Conservation (phyloP, 2,329 filamentous ascomycete genomes). For the Tolypocladium inflatum region DNA sequence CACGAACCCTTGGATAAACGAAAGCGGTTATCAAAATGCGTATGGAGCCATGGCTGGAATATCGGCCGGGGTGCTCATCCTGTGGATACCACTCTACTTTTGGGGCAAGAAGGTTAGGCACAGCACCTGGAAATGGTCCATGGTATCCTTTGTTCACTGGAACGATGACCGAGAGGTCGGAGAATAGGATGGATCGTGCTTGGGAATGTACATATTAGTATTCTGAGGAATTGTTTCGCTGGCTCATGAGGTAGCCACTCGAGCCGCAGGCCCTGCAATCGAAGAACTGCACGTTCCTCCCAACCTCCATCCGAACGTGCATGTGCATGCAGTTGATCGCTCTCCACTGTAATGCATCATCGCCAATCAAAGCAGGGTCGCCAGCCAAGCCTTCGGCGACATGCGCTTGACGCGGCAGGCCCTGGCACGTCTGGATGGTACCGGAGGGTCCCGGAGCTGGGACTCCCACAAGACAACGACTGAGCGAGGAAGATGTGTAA, state of each 20-base stretch:
- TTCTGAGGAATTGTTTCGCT: not conserved
- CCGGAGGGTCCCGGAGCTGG: not conserved
- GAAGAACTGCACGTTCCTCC: not conserved
- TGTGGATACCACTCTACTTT: constrained; percentile 41
- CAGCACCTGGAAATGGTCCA: constrained; percentile 36
- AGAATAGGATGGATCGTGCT: constrained; percentile 25
- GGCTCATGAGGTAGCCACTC: not conserved
- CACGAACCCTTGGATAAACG: constrained; percentile 47
- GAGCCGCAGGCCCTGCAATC: not conserved
- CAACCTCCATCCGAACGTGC: too few relatives aligned
- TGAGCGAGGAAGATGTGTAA: not conserved
- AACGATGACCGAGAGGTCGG: constrained; percentile 43
- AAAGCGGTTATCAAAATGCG: constrained; percentile 38
- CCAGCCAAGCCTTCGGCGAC: not conserved
- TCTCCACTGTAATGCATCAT: not conserved
- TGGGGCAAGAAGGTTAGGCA: constrained; percentile 40
- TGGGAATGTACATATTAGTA: not conserved
- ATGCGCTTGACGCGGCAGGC: not conserved
- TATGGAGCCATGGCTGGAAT: constrained; percentile 51
- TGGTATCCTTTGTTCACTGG: constrained; percentile 39
- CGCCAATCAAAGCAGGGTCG: not conserved
- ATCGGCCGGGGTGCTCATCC: constrained; percentile 31
- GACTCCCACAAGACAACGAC: not conserved
- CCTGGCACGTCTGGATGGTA: not conserved
- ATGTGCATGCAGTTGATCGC: not conserved